Evolutionary conservation across 1,284 basidiomycete genomes (phyloP).

Genomic region (Ganoderma resinaceum): DNA sequence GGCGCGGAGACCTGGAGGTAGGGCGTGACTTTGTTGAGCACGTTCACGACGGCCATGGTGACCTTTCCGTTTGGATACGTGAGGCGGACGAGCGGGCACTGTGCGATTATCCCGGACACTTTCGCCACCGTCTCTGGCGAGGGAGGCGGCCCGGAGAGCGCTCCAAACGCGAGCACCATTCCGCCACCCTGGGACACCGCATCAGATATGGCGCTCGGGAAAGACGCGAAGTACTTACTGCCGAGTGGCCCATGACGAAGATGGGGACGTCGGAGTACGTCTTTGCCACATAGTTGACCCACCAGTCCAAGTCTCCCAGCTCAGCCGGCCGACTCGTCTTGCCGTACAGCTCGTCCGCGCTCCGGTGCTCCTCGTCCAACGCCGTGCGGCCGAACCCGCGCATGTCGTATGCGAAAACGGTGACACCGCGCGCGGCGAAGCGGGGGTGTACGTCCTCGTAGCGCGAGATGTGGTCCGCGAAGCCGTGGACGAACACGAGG

Average conservation of each 20-base stretch:
- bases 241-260: constrained; percentile 85
- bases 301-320: constrained; percentile 74
- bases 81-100: constrained; percentile 72
- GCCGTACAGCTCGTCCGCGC: constrained; percentile 61
- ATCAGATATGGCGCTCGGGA: not conserved
- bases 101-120: constrained; percentile 73
- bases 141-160: constrained; percentile 48
- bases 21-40: not conserved
- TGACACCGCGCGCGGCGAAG: constrained; percentile 63
- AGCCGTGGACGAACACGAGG: constrained; percentile 86
- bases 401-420: constrained; percentile 83
- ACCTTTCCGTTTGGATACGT: constrained; percentile 62
- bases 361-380: constrained; percentile 54
- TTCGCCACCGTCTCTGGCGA: constrained; percentile 48
- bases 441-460: constrained; percentile 74
- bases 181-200: not conserved
- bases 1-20: not conserved
- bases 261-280: constrained; percentile 57
- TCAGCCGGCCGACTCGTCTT: constrained; percentile 76
- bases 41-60: constrained; percentile 19
- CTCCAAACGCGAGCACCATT: not conserved
- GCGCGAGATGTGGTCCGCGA: constrained; percentile 79
- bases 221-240: constrained; percentile 52
- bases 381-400: constrained; percentile 87
- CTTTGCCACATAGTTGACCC: constrained; percentile 58